Evolutionary conservation across 768 basidiomycete species (phyloP).

Genomic region (Kwoniella newhampshirensis): DNA sequence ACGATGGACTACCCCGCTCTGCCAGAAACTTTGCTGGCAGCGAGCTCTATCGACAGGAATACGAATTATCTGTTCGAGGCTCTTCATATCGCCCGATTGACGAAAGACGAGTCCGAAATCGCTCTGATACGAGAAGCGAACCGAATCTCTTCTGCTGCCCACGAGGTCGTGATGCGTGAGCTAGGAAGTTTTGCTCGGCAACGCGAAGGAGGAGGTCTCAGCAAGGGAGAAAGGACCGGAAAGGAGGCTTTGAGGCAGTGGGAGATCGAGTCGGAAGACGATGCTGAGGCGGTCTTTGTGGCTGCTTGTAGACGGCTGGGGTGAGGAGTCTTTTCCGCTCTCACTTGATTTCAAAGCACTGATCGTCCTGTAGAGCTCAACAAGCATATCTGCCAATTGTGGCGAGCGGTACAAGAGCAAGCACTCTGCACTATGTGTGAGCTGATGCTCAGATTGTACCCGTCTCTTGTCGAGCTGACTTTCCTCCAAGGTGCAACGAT

Average conservation of each 20-base stretch:
- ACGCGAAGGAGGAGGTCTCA: neutral
- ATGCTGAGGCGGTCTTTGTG: slow-evolving; percentile 91
- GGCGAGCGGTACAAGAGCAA: slow-evolving; percentile 78
- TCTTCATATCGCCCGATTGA: slow-evolving; percentile 75
- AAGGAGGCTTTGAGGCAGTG: slow-evolving; percentile 61
- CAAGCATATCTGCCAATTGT: slow-evolving; percentile 94
- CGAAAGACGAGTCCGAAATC: slow-evolving; percentile 74
- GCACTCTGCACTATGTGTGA: slow-evolving; percentile 77
- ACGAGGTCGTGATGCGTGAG: slow-evolving; percentile 88
- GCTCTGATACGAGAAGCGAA: slow-evolving; percentile 74
- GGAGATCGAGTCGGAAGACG: slow-evolving; percentile 86
- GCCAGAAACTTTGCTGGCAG: slow-evolving; percentile 28
- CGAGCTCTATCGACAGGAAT: slow-evolving; percentile 48
- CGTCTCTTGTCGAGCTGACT: slow-evolving; percentile 1
- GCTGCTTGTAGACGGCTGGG: slow-evolving; percentile 85
- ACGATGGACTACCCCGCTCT: slow-evolving; percentile 43
- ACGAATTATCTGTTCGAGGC: slow-evolving; percentile 71
- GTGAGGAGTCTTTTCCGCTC: slow-evolving; percentile 59
- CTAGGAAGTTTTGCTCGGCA: slow-evolving; percentile 60
- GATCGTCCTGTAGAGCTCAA: slow-evolving; percentile 64
- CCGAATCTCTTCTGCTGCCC: slow-evolving; percentile 81
- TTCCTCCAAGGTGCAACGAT: slow-evolving; percentile 72
- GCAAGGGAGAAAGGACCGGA: slow-evolving; percentile 25
- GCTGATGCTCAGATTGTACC: neutral
- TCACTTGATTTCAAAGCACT: no score